Evolutionary conservation across 192 early-diverging fungal genomes (phyloP).

Genomic region (Coemansia sp.): DNA sequence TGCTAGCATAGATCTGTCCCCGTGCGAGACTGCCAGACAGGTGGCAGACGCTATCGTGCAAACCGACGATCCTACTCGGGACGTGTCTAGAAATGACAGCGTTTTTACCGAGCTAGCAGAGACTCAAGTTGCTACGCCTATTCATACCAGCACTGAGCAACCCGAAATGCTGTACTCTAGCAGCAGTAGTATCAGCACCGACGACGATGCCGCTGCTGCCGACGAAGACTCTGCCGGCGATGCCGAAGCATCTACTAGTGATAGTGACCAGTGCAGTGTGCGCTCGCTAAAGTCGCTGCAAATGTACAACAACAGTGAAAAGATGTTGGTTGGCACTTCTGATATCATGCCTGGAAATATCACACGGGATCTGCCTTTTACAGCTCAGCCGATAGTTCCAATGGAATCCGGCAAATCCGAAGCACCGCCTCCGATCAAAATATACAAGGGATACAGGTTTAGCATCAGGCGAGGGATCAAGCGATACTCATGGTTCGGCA

Average conservation of each 20-base stretch:
- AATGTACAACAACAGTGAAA: neutral
- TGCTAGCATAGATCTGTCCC: neutral
- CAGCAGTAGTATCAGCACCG: conserved; percentile 7
- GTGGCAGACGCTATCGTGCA: conserved; percentile 3
- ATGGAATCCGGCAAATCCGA: neutral
- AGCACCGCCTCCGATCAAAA: neutral
- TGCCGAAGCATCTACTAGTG: neutral
- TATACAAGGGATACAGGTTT: conserved; percentile 4
- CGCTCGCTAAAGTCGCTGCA: conserved; percentile 9
- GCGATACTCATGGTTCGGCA: conserved; percentile 37
- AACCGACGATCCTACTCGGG: neutral
- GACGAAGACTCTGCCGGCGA: neutral
- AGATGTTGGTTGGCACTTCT: neutral
- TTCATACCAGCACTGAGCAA: neutral
- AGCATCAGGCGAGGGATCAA: conserved; percentile 36
- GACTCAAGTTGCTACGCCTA: conserved; percentile 9
- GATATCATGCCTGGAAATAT: neutral
- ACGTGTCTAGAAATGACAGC: neutral
- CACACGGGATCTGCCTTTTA: neutral
- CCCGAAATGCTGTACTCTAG: neutral
- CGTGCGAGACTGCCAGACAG: neutral
- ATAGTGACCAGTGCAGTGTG: conserved; percentile 9
- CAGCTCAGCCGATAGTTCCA: neutral
- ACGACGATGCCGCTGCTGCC: neutral
- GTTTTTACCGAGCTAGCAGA: conserved; percentile 9